phyloP scores from a whole-genome alignment of 441 rosid species.

The Corymbia calophylla region DNA sequence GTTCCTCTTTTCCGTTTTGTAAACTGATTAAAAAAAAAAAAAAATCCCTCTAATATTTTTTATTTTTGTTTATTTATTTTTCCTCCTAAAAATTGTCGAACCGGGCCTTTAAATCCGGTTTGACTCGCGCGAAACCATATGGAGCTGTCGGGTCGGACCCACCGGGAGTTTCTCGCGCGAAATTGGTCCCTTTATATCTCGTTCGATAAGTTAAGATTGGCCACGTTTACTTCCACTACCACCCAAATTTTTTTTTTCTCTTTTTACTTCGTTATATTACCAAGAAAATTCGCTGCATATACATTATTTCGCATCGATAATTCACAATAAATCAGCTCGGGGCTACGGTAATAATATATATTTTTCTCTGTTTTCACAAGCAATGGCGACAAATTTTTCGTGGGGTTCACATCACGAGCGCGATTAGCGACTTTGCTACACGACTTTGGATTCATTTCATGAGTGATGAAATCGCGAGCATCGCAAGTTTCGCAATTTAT shows the following conservation, averaged over 20 bases:
- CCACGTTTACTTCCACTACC: background rate
- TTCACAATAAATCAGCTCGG: background rate
- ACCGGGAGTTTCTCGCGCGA: background rate
- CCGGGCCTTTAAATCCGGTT: conserved; percentile 4
- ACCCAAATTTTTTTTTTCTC: background rate
- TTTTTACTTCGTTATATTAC: background rate
- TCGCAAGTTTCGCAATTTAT: too few relatives aligned
- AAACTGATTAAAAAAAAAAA: too few relatives aligned
- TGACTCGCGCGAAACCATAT: conserved; percentile 5
- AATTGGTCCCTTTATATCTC: background rate
- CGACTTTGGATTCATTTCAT: fast-evolving
- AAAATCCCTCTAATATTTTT: background rate
- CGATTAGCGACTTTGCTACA: fast-evolving
- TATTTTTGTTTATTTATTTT: background rate
- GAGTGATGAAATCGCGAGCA: fast-evolving
- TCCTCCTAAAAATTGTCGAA: background rate
- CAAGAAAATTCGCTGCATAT: background rate
- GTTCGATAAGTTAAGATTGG: background rate
- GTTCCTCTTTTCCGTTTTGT: background rate
- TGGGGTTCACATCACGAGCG: background rate
- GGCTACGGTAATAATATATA: too few relatives aligned
- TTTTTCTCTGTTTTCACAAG: too few relatives aligned
- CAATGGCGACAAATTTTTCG: too few relatives aligned
- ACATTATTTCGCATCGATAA: background rate
- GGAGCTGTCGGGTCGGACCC: conserved; percentile 10